phyloP scores from a whole-genome alignment of 1,139 yeast genomes.

The Debaryomycetaceae sp. region DNA sequence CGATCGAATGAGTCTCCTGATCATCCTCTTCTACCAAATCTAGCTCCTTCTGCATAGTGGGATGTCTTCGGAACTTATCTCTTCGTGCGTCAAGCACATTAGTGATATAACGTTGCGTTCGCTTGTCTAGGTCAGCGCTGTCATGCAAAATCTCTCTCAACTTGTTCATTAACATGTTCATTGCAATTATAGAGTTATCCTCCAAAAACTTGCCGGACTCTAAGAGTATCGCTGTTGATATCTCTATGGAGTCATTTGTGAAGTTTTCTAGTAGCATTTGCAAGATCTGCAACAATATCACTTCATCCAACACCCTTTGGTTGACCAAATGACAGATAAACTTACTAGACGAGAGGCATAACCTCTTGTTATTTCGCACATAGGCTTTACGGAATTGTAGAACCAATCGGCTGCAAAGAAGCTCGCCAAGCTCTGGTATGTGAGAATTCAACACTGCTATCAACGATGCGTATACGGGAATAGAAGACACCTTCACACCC shows the following conservation, averaged over 20 bases:
- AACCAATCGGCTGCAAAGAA: slow-evolving; percentile 52
- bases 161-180: slow-evolving; percentile 55
- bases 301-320: slow-evolving; percentile 62
- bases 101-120: slow-evolving; percentile 50
- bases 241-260: slow-evolving; percentile 38
- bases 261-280: slow-evolving; percentile 55
- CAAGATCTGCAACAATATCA: slow-evolving; percentile 60
- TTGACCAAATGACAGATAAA: slow-evolving; percentile 66
- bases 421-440: slow-evolving; percentile 65
- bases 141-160: slow-evolving; percentile 61
- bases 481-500: slow-evolving; percentile 31
- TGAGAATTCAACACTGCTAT: slow-evolving; percentile 62
- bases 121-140: slow-evolving; percentile 34
- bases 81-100: slow-evolving; percentile 51
- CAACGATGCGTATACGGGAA: slow-evolving; percentile 56
- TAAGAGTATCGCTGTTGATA: slow-evolving; percentile 23
- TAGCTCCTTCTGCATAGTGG: slow-evolving; percentile 39
- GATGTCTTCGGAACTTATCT: slow-evolving; percentile 42
- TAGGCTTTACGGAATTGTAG: slow-evolving; percentile 58
- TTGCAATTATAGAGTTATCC: slow-evolving; percentile 20
- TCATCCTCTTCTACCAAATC: slow-evolving; percentile 70
- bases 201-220: slow-evolving; percentile 22
- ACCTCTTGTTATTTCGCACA: slow-evolving; percentile 42
- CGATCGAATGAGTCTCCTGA: slow-evolving; percentile 54
- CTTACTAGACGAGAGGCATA: slow-evolving; percentile 38